These are phyloP conservation scores for Ceratobasidium sp. DNA, from an alignment of 1,284 basidiomycete species.

Conservation along the genomic window DNA sequence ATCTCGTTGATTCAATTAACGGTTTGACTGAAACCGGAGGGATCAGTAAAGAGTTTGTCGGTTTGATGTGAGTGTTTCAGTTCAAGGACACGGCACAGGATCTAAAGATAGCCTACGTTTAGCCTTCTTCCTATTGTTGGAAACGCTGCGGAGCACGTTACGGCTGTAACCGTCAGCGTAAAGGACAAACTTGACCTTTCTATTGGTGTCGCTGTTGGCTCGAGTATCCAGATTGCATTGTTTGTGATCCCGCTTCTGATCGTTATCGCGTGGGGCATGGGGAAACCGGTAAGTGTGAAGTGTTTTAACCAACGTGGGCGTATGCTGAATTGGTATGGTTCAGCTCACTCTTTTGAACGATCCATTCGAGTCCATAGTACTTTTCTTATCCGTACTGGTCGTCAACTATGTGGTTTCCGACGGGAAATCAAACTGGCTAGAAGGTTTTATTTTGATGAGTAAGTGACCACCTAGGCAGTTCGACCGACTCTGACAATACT, in stretches of 20 bases:
- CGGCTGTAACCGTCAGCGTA: conserved; percentile 47
- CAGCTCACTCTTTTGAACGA: conserved; percentile 65
- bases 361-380: conserved; percentile 67
- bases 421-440: conserved; percentile 42
- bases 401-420: conserved; percentile 41
- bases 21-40: conserved; percentile 55
- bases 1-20: conserved; percentile 48
- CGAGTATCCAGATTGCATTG: conserved; percentile 89
- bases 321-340: background rate
- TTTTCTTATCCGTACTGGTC: conserved; percentile 54
- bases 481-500: background rate
- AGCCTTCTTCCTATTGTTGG: conserved; percentile 50
- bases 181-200: conserved; percentile 49
- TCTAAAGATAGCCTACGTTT: conserved; percentile 44
- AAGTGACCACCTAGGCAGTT: conserved; percentile 42
- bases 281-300: conserved; percentile 51
- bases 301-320: too few species aligned
- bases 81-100: background rate
- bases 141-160: conserved; percentile 48
- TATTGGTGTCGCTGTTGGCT: conserved; percentile 75
- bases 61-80: background rate
- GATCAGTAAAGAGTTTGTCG: conserved; percentile 55
- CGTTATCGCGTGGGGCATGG: conserved; percentile 64
- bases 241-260: conserved; percentile 80
- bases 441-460: conserved; percentile 74